A percentile compares a stretch with the other conserved stretches of the same genome.
Evolutionary conservation across 2,329 filamentous ascomycete species (phyloP).

Genomic region (Passalora sequoiae): DNA sequence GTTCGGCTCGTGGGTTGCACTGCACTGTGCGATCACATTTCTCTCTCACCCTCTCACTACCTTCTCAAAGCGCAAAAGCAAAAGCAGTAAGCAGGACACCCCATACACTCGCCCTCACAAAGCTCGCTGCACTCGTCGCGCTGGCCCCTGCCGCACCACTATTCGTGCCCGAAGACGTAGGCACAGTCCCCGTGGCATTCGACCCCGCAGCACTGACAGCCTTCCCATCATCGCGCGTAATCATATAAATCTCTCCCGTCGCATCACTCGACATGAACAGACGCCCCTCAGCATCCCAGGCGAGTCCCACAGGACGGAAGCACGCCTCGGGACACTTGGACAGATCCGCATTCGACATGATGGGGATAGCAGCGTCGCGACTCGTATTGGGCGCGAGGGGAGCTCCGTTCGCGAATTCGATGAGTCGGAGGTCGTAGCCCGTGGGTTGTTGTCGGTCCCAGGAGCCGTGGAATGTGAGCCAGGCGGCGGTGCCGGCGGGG

Average conservation of each 20-base stretch:
- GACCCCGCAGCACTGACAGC: conserved; percentile 15
- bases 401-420: conserved; percentile 45
- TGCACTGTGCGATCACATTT: too few relatives aligned
- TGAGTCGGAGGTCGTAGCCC: conserved; percentile 48
- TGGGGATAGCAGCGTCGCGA: conserved; percentile 44
- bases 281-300: conserved; percentile 47
- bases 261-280: conserved; percentile 60
- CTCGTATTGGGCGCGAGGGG: conserved; percentile 43
- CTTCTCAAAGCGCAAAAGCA: too few relatives aligned
- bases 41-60: too few relatives aligned
- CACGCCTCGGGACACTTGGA: conserved; percentile 52
- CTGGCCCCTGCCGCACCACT: conserved; percentile 3
- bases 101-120: too few relatives aligned
- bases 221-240: conserved; percentile 24
- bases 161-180: conserved; percentile 5
- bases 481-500: conserved; percentile 53
- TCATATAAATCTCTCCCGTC: conserved; percentile 62
- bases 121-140: conserved; percentile 1
- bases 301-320: conserved; percentile 59
- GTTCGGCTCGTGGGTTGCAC: too few relatives aligned
- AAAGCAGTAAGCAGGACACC: too few relatives aligned
- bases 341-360: conserved; percentile 54
- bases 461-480: conserved; percentile 66
- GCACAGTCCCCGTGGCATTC: conserved; percentile 18
- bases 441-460: conserved; percentile 51